Evolutionary conservation across 768 basidiomycete species (phyloP).

Genomic region (Hortiboletus campestris): DNA sequence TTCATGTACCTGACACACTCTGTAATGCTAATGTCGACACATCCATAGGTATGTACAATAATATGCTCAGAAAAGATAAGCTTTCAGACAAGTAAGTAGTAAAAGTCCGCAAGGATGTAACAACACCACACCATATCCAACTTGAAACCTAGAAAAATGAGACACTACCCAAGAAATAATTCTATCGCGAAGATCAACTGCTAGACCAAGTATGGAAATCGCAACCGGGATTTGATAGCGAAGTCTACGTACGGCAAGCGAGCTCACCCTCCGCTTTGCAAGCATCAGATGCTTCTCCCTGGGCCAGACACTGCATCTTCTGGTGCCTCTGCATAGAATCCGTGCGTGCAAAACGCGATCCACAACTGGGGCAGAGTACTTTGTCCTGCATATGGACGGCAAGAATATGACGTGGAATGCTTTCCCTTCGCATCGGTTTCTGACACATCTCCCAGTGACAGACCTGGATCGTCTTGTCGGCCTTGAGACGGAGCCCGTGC

Average conservation of each 20-base stretch:
- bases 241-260: neutral
- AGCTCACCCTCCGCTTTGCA: neutral
- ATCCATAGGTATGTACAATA: neutral
- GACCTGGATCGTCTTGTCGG: constrained; percentile 1
- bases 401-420: constrained; percentile 26
- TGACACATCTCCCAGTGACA: constrained; percentile 21
- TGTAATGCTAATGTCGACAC: neutral
- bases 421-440: constrained; percentile 25
- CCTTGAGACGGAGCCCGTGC: constrained; percentile 10
- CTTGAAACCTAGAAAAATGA: neutral
- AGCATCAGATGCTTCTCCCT: neutral
- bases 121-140: neutral
- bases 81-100: neutral
- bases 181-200: neutral
- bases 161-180: neutral
- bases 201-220: neutral
- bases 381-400: constrained; percentile 23
- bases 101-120: neutral
- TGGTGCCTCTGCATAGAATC: constrained; percentile 28
- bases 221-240: neutral
- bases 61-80: neutral
- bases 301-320: constrained; percentile 6
- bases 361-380: constrained; percentile 18
- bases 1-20: neutral
- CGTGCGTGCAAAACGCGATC: constrained; percentile 19